These are phyloP conservation scores for Colletotrichum sp. DNA, from an alignment of 2,329 filamentous ascomycete species.

Conservation along the genomic window DNA sequence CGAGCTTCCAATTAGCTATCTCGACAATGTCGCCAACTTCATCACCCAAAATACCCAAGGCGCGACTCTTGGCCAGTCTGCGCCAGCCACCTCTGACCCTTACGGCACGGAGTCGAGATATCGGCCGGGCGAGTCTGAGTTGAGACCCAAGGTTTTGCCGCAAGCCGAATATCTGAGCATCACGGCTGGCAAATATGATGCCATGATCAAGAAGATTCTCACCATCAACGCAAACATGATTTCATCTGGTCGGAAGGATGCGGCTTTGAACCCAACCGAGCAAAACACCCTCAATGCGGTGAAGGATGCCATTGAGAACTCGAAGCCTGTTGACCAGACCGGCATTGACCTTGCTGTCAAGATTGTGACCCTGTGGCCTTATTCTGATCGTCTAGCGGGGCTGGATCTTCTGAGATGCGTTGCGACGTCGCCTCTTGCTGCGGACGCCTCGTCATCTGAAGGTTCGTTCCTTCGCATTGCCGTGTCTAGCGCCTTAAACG, in stretches of 20 bases:
- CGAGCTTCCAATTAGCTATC: slow-evolving; percentile 82
- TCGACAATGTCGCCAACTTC: slow-evolving; percentile 92
- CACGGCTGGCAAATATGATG: slow-evolving; percentile 71
- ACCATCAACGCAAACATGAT: slow-evolving; percentile 78
- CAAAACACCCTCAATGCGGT: slow-evolving; percentile 65
- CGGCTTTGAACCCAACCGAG: slow-evolving; percentile 76
- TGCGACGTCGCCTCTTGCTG: slow-evolving; percentile 70
- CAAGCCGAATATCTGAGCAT: slow-evolving; percentile 82
- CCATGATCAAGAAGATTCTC: slow-evolving; percentile 77
- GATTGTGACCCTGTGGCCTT: slow-evolving; percentile 80
- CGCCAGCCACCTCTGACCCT: slow-evolving; percentile 64
- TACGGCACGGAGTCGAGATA: slow-evolving; percentile 82
- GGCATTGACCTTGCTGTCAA: slow-evolving; percentile 71
- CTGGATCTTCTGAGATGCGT: slow-evolving; percentile 89
- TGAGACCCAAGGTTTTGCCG: slow-evolving; percentile 72
- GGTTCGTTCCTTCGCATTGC: slow-evolving; percentile 64
- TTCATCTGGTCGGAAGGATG: slow-evolving; percentile 71
- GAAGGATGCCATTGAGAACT: slow-evolving; percentile 66
- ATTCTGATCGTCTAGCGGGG: slow-evolving; percentile 78
- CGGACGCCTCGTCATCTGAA: slow-evolving; percentile 58
- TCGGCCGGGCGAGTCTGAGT: slow-evolving; percentile 77
- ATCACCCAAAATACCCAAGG: slow-evolving; percentile 90
- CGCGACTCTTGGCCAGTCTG: slow-evolving; percentile 73
- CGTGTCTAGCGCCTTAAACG: slow-evolving; percentile 39
- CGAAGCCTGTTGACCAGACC: slow-evolving; percentile 50